Evolutionary conservation across 352 stramenopile species (phyloP).

Genomic region (Elongisporangium senticosum): DNA sequence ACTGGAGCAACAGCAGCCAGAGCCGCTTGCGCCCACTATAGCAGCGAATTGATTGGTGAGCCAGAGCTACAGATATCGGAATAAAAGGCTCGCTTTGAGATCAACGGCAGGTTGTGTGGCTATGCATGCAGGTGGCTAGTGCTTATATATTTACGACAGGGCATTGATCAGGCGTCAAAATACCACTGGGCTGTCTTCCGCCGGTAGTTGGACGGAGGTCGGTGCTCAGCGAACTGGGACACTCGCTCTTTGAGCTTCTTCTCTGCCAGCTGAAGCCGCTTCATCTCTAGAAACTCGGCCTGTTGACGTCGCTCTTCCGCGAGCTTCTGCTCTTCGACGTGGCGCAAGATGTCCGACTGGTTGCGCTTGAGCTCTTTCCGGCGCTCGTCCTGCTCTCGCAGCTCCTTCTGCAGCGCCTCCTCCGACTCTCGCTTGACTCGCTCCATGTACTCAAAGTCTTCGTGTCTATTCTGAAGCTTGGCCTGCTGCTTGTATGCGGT

Average conservation of each 20-base stretch:
- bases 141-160: not conserved
- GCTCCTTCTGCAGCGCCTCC: conserved; percentile 71
- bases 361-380: conserved; percentile 58
- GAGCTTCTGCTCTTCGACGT: conserved; percentile 45
- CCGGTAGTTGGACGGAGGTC: conserved; percentile 49
- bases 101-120: not conserved
- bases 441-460: conserved; percentile 60
- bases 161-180: conserved; percentile 50
- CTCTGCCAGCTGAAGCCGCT: conserved; percentile 68
- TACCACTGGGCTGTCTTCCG: conserved; percentile 81
- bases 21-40: conserved; percentile 11
- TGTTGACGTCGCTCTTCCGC: conserved; percentile 59
- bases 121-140: conserved; percentile 6
- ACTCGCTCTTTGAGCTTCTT: conserved; percentile 75
- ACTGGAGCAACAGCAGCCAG: conserved; percentile 32
- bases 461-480: conserved; percentile 28
- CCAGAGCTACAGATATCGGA: conserved; percentile 1
- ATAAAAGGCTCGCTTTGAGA: not conserved
- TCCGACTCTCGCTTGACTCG: conserved; percentile 60
- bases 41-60: conserved; percentile 2
- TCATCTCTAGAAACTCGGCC: conserved; percentile 65
- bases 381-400: conserved; percentile 68
- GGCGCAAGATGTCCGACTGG: conserved; percentile 54
- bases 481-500: conserved; percentile 37
- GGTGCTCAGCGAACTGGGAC: conserved; percentile 39